phyloP scores from a whole-genome alignment of 495 filamentous ascomycete species.

The Letharia lupina region DNA sequence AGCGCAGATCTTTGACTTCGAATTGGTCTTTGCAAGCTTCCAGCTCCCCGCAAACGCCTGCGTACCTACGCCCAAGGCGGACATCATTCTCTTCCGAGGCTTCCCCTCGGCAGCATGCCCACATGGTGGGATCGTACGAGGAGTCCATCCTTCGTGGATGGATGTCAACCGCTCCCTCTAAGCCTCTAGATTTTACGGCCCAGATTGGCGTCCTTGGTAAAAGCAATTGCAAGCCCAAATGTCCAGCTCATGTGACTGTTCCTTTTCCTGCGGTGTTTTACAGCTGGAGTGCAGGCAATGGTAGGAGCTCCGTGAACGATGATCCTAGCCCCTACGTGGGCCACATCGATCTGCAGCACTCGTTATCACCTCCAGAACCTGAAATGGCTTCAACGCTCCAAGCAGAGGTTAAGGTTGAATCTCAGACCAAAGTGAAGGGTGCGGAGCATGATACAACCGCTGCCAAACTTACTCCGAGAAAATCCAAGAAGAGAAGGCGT shows the following conservation, averaged over 20 bases:
- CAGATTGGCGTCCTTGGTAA: constrained; percentile 91
- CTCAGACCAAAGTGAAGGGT: not conserved
- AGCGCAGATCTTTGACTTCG: constrained; percentile 63
- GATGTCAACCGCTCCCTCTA: constrained; percentile 95
- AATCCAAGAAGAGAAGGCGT: constrained; percentile 45
- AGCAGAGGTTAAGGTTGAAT: constrained; percentile 3
- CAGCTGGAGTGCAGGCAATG: constrained; percentile 64
- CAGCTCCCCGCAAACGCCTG: constrained; percentile 56
- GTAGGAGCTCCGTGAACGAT: constrained; percentile 54
- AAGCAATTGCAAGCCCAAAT: constrained; percentile 81
- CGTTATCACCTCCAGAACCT: constrained; percentile 28
- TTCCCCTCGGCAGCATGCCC: constrained; percentile 74
- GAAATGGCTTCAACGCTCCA: not conserved
- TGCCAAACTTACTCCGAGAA: constrained; percentile 30
- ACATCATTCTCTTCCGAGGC: constrained; percentile 67
- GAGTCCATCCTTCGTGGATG: constrained; percentile 90
- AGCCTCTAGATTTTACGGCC: constrained; percentile 85
- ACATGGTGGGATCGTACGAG: constrained; percentile 96
- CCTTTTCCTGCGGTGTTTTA: constrained; percentile 97
- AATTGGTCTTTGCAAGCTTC: constrained; percentile 48
- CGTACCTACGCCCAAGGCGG: constrained; percentile 49
- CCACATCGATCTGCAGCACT: constrained; percentile 77
- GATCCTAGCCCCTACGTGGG: constrained; percentile 95
- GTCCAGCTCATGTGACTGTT: constrained; percentile 84
- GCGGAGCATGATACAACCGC: constrained; percentile 13